Percentiles rank a stretch among this genome's conserved stretches.
Evolutionary conservation across 2,329 filamentous ascomycete genomes (phyloP).

Genomic region (Trichoderma koningii): DNA sequence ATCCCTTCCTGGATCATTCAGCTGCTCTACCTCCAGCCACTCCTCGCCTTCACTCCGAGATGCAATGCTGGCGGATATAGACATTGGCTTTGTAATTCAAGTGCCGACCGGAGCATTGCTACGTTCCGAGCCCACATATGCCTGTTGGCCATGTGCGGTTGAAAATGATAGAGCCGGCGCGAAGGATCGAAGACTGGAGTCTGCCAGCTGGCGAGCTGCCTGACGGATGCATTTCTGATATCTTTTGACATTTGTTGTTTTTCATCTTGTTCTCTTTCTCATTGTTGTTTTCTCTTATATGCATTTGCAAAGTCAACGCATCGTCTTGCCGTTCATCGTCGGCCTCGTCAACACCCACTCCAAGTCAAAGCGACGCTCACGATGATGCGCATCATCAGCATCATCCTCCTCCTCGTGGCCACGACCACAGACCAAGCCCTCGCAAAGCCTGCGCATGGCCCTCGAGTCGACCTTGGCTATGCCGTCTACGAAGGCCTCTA

Average conservation of each 20-base stretch:
- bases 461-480: slow-evolving; percentile 43
- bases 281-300: background rate
- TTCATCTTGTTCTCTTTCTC: background rate
- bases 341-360: background rate
- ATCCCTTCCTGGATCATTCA: no score
- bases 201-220: background rate
- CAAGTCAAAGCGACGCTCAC: background rate
- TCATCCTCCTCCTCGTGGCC: background rate
- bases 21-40: no score
- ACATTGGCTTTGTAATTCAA: no score
- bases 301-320: background rate
- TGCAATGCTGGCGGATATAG: no score
- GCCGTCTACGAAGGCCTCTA: slow-evolving; percentile 47
- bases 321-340: background rate
- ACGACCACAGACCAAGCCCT: background rate
- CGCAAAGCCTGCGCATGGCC: background rate
- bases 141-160: background rate
- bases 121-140: no score
- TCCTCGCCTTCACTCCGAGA: no score
- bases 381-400: slow-evolving; percentile 1
- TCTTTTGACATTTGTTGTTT: background rate
- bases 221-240: no score
- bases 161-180: background rate
- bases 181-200: background rate
- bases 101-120: no score